Evolutionary conservation across 768 basidiomycete species (phyloP), one percentile per base, ranked within the genome.

Genomic region (Hydnomerulius pinastri): DNA sequence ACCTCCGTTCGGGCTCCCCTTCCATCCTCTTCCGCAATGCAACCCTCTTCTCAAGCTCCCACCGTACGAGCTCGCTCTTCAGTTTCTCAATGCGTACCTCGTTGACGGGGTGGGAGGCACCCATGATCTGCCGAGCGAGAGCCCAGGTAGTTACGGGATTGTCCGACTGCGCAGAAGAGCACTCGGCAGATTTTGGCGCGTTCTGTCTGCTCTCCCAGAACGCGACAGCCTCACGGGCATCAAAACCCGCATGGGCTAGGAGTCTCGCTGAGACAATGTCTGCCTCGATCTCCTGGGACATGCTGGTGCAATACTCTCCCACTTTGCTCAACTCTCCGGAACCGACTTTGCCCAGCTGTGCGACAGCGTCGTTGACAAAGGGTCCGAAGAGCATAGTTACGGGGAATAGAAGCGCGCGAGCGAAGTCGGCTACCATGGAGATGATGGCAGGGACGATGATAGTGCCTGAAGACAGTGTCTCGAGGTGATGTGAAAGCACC

Each of bases 351-450:
- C 91, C 86, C 46, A 93, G 59, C 44, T 89, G 83, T 0, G 86
- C 91, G 21, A 98, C 79, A 3, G 92, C 94, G 59, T 99, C 96
- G 62, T 96, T 95, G 51, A 98, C 83, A 65, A 98, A 97, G 1
- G 96, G 96, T 0, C 96, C 95, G 48, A 98, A 84, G 8, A 94
- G 61, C 87, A 90, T 92, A 4, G 92, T 97, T 42, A 94, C 61
- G 0, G 94, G 94, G 68, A 94, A 98, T 12, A 94, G 70, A 27
- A 93, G 64, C 2, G 92, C 85, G 35, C 94, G 78, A 20, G 87
- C 61, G 18, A 93, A 60, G 64, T 98, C 94, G 17, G 88, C 76
- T 12, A 81, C 56, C 55, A 98, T 85, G 1, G 90, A 89, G 37
- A 92, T 68, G 12, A 90, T 73, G 24, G 86, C 87, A 0, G 94